These are phyloP conservation scores for Carallia brachiata DNA, from an alignment of 345 rosid genomes.

Conservation along the genomic window DNA sequence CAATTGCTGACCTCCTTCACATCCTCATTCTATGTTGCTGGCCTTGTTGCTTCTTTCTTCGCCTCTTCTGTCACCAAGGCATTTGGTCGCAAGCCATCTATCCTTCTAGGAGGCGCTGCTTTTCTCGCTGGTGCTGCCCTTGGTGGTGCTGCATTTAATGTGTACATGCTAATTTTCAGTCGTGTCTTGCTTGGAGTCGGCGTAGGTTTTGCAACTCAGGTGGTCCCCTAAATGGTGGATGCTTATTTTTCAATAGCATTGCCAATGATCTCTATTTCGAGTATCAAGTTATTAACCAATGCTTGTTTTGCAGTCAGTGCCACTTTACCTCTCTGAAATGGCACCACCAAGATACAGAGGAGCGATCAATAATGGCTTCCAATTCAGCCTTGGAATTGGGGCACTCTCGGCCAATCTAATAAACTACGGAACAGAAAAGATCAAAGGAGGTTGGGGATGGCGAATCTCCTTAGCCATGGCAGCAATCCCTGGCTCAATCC, in stretches of 20 bases:
- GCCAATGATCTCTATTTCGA: background rate
- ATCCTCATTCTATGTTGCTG: constrained; percentile 35
- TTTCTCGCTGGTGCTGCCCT: constrained; percentile 74
- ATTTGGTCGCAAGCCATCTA: constrained; percentile 67
- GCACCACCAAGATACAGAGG: constrained; percentile 45
- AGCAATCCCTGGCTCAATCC: constrained; percentile 33
- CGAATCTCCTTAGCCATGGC: constrained; percentile 44
- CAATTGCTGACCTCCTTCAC: constrained; percentile 36
- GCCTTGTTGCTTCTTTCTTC: constrained; percentile 29
- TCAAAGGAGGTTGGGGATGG: constrained; percentile 47
- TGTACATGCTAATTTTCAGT: constrained; percentile 67
- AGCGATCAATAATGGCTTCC: constrained; percentile 39
- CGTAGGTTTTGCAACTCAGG: constrained; percentile 84
- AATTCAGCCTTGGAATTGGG: constrained; percentile 32
- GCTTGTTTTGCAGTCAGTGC: constrained; percentile 34
- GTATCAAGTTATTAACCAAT: background rate
- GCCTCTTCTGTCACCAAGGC: constrained; percentile 58
- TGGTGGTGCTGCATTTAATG: constrained; percentile 59
- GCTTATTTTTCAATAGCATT: no score
- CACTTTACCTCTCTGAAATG: constrained; percentile 47
- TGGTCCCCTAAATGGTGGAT: constrained; percentile 12
- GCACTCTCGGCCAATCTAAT: constrained; percentile 34
- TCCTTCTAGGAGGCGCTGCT: constrained; percentile 58
- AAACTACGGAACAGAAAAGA: constrained; percentile 37
- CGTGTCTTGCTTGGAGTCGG: constrained; percentile 77